Percentiles rank a stretch among this genome's conserved stretches.
Conservation (phyloP, 805 yeast species). For the Ascoidea asiatica region DNA sequence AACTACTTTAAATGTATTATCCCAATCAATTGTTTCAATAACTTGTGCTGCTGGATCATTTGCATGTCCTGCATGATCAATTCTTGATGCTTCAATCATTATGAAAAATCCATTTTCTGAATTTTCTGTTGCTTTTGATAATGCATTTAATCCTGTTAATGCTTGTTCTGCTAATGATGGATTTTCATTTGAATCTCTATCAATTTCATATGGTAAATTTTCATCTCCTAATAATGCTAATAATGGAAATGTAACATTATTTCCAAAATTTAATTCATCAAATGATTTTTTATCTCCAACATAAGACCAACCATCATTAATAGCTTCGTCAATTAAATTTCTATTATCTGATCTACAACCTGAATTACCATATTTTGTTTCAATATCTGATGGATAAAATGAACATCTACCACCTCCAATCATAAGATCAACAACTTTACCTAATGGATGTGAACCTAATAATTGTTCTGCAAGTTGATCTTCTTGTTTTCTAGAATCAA, state of each 20-base stretch:
- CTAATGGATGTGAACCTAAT: constrained; percentile 69
- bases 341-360: constrained; percentile 63
- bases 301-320: constrained; percentile 46
- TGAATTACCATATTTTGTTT: constrained; percentile 3
- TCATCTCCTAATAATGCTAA: constrained; percentile 61
- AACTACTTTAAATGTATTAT: constrained; percentile 66
- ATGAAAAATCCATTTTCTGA: constrained; percentile 78
- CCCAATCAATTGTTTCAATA: constrained; percentile 79
- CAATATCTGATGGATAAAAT: constrained; percentile 24
- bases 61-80: constrained; percentile 91
- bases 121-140: constrained; percentile 52
- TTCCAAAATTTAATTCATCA: constrained; percentile 41
- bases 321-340: constrained; percentile 55
- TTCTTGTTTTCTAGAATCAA: constrained; percentile 60
- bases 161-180: constrained; percentile 80
- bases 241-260: constrained; percentile 59
- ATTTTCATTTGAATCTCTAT: constrained; percentile 39
- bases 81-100: constrained; percentile 82
- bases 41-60: constrained; percentile 94
- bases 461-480: constrained; percentile 82
- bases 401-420: constrained; percentile 89
- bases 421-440: constrained; percentile 69
- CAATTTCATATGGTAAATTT: constrained; percentile 79
- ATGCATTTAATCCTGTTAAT: constrained; percentile 54
- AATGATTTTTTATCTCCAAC: constrained; percentile 47